Conservation (phyloP, 1,139 yeast species). For the Keqinozyma sinolaborantium region DNA sequence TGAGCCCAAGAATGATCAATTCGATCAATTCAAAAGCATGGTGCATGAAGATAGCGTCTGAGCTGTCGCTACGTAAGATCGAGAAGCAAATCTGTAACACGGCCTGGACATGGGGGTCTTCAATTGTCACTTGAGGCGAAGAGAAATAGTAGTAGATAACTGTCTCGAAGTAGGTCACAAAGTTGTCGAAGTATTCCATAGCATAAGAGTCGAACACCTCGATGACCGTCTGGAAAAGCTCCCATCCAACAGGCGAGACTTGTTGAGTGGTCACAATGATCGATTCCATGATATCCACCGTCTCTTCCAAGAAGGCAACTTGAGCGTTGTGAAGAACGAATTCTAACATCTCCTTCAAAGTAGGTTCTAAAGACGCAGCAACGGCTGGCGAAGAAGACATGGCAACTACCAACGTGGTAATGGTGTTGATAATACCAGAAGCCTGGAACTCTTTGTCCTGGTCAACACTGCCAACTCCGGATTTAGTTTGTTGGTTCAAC, state of each 20-base stretch:
- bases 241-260: constrained; percentile 49
- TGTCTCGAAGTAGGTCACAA: constrained; percentile 48
- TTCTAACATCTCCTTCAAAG: constrained; percentile 37
- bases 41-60: constrained; percentile 43
- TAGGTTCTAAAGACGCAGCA: constrained; percentile 35
- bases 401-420: constrained; percentile 50
- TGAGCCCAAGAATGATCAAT: constrained; percentile 36
- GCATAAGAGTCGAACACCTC: constrained; percentile 54
- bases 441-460: constrained; percentile 52
- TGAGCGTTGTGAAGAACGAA: constrained; percentile 49
- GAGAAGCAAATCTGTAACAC: constrained; percentile 36
- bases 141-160: constrained; percentile 47
- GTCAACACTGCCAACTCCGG: constrained; percentile 23
- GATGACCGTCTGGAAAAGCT: constrained; percentile 37
- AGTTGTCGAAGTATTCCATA: constrained; percentile 47
- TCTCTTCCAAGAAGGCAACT: constrained; percentile 44
- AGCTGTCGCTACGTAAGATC: constrained; percentile 28
- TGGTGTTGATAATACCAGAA: constrained; percentile 46
- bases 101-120: constrained; percentile 36
- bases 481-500: constrained; percentile 26
- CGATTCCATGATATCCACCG: constrained; percentile 49
- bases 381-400: constrained; percentile 48
- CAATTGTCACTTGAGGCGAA: constrained; percentile 27
- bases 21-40: constrained; percentile 41
- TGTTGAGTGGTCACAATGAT: constrained; percentile 37